A percentile compares a stretch with the other conserved stretches of the same genome.
These are phyloP conservation scores for Beauveria sp. DNA, from an alignment of 2,329 filamentous ascomycete species.

Conservation along the genomic window DNA sequence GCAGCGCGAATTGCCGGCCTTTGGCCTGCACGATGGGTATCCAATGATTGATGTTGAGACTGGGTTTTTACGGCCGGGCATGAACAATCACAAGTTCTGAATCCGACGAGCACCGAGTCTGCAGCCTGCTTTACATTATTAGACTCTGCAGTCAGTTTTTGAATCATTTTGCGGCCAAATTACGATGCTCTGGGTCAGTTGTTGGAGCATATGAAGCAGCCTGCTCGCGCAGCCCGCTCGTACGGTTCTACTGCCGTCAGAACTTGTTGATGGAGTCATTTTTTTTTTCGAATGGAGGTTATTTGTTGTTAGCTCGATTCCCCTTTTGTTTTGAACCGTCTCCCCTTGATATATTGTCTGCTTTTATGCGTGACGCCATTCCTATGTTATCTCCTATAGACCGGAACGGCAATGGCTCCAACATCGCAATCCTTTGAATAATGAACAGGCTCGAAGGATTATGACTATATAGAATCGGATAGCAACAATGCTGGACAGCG, in stretches of 20 bases:
- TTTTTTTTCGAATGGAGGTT: neutral
- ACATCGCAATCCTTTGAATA: neutral
- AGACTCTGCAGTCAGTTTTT: neutral
- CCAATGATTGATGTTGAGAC: neutral
- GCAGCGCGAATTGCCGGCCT: neutral
- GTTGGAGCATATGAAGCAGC: neutral
- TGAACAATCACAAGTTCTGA: neutral
- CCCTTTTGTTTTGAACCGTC: neutral
- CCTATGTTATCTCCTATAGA: neutral
- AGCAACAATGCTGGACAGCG: neutral
- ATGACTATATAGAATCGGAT: neutral
- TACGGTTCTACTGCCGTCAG: neutral
- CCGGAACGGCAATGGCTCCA: neutral
- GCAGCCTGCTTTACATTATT: neutral
- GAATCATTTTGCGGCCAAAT: neutral
- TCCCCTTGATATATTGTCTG: neutral
- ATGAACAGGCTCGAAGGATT: neutral
- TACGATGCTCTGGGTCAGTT: neutral
- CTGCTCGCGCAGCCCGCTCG: neutral
- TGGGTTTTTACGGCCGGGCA: neutral
- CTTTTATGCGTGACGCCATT: neutral
- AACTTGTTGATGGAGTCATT: neutral
- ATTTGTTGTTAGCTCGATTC: neutral
- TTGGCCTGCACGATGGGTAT: neutral
- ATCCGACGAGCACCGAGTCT: too few species aligned